A percentile compares a stretch with the other conserved stretches of the same genome.
phyloP scores from a whole-genome alignment of 2,329 filamentous ascomycete species.

The Beauveria brongniartii region DNA sequence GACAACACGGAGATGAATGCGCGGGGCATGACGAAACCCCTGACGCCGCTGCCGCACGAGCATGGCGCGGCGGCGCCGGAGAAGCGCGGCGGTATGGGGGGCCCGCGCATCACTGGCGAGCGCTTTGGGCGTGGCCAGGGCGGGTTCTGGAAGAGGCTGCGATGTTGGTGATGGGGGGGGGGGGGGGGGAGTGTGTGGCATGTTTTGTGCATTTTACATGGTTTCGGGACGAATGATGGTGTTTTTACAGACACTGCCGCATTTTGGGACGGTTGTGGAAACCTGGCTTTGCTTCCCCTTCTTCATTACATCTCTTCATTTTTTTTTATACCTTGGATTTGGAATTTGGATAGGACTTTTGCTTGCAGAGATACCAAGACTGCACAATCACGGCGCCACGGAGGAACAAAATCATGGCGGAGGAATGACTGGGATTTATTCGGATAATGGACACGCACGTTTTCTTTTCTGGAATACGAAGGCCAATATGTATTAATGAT shows the following conservation, averaged over 20 bases:
- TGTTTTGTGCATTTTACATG: too few species aligned
- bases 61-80: constrained; percentile 24
- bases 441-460: background rate
- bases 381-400: background rate
- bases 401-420: background rate
- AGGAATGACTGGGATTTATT: background rate
- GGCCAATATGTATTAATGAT: too few species aligned
- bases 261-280: too few species aligned
- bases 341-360: background rate
- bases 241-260: too few species aligned
- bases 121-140: constrained; percentile 33
- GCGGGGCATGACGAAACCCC: constrained; percentile 48
- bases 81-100: constrained; percentile 37
- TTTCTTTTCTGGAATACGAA: background rate
- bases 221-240: too few species aligned
- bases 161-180: constrained; percentile 39
- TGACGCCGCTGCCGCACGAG: constrained; percentile 40
- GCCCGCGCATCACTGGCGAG: constrained; percentile 35
- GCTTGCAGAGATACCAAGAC: constrained; percentile 9
- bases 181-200: too few species aligned
- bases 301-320: background rate
- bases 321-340: background rate
- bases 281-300: background rate
- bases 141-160: constrained; percentile 48
- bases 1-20: constrained; percentile 37